These are phyloP conservation scores for Pinguiococcus pyrenoidosus DNA, from an alignment of 108 stramenopile genomes.

Conservation along the genomic window DNA sequence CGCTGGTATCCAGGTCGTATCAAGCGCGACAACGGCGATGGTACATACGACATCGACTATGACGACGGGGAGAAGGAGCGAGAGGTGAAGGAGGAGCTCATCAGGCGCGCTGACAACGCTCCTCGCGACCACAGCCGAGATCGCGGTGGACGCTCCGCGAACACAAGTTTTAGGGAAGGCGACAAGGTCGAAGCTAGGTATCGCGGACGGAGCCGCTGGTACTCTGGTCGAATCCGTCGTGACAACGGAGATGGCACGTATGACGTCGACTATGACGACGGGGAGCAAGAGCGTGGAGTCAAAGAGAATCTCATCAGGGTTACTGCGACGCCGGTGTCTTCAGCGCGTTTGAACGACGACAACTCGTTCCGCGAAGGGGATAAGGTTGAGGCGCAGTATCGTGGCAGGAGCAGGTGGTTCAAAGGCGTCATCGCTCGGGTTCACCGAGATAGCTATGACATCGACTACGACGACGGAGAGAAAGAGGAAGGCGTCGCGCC, in stretches of 20 bases:
- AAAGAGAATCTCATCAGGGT: background rate
- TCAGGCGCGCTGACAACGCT: too few relatives aligned
- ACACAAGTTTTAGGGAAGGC: too few relatives aligned
- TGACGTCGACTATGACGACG: slow-evolving; percentile 31
- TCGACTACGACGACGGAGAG: slow-evolving; percentile 33
- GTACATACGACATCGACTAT: slow-evolving; percentile 35
- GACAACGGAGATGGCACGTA: slow-evolving; percentile 23
- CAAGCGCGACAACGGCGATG: too few relatives aligned
- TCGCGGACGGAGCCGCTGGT: slow-evolving; percentile 11
- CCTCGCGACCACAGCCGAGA: too few relatives aligned
- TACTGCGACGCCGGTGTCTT: too few relatives aligned
- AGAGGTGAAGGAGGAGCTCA: slow-evolving; percentile 8
- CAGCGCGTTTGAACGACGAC: too few relatives aligned
- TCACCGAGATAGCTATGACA: slow-evolving; percentile 34
- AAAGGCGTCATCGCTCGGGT: slow-evolving; percentile 7
- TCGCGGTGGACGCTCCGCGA: too few relatives aligned
- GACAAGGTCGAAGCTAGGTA: slow-evolving; percentile 8
- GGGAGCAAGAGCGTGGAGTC: slow-evolving; percentile 19
- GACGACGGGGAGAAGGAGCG: slow-evolving; percentile 43
- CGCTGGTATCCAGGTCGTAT: slow-evolving; percentile 25
- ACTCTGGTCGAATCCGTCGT: slow-evolving; percentile 11
- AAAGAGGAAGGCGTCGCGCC: background rate
- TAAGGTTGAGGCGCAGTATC: slow-evolving; percentile 28
- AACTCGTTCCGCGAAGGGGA: slow-evolving; percentile 8
- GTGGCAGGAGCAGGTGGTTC: slow-evolving; percentile 7